A percentile compares a stretch with the other conserved stretches of the same genome.
These are phyloP conservation scores for Larix kaempferi DNA, from an alignment of 75 land plant species.

Conservation along the genomic window DNA sequence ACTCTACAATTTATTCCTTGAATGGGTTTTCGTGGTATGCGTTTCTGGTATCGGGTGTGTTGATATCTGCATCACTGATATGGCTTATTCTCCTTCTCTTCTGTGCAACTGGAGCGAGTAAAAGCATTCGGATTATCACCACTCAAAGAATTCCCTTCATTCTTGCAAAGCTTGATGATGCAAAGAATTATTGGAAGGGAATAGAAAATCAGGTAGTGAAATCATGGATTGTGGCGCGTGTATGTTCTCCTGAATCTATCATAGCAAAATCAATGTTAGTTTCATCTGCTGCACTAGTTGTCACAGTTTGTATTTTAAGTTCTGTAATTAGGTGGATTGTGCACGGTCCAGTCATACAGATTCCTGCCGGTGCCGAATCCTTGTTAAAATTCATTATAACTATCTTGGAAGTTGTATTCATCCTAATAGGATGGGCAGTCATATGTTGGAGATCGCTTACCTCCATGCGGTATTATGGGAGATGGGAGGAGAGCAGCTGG, in stretches of 20 bases:
- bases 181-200: neutral
- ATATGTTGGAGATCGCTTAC: too few species aligned
- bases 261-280: neutral
- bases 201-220: neutral
- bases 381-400: too few species aligned
- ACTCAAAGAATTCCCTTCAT: neutral
- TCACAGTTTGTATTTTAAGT: neutral
- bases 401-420: too few species aligned
- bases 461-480: too few species aligned
- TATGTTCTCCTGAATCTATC: neutral
- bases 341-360: neutral
- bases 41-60: neutral
- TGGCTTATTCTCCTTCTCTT: neutral
- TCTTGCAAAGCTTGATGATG: neutral
- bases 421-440: too few species aligned
- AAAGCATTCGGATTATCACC: neutral
- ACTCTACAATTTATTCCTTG: too few species aligned
- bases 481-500: too few species aligned
- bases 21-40: neutral
- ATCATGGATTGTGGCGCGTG: neutral
- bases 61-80: neutral
- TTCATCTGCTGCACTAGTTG: neutral
- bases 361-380: too few species aligned
- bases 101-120: neutral
- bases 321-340: neutral